Percentiles rank a stretch among this genome's conserved stretches.
Conservation (phyloP, 2,329 filamentous ascomycete species). For the Ophiocordyceps camponoti-saundersi region DNA sequence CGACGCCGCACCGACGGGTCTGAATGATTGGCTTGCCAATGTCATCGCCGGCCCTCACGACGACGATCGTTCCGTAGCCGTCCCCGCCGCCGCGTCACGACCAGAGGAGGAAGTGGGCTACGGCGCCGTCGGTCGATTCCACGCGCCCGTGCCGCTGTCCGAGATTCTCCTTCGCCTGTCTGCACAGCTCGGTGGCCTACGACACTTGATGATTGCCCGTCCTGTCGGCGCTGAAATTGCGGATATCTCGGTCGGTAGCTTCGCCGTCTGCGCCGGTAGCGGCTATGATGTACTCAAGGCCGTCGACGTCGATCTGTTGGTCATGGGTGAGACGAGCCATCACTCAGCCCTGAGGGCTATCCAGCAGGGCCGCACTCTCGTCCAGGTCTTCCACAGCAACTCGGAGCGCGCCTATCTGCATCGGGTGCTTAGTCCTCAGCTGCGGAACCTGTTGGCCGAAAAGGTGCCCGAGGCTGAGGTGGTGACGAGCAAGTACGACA, state of each 20-base stretch:
- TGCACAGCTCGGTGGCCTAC: constrained; percentile 48
- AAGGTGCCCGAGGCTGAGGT: constrained; percentile 40
- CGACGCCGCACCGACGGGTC: constrained; percentile 67
- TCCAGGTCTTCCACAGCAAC: constrained; percentile 85
- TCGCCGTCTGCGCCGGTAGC: constrained; percentile 82
- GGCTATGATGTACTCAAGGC: constrained; percentile 61
- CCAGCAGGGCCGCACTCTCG: constrained; percentile 66
- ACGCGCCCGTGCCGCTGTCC: constrained; percentile 17
- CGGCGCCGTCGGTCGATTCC: constrained; percentile 30
- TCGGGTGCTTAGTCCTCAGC: constrained; percentile 48
- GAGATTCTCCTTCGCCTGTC: constrained; percentile 39
- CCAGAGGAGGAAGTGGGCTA: constrained; percentile 33
- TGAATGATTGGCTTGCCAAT: constrained; percentile 90
- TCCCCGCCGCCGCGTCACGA: constrained; percentile 19
- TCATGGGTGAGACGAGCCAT: constrained; percentile 88
- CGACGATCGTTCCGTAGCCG: constrained; percentile 23
- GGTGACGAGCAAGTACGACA: constrained; percentile 60
- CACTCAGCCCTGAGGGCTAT: constrained; percentile 79
- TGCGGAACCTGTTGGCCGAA: constrained; percentile 40
- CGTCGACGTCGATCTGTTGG: constrained; percentile 58
- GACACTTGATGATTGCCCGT: constrained; percentile 30
- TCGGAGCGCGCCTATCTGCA: constrained; percentile 73
- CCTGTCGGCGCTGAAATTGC: constrained; percentile 28
- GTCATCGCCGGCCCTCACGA: constrained; percentile 45
- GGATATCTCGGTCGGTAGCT: constrained; percentile 36